Evolutionary conservation across 257 asterid species (phyloP).

Genomic region (Nicotiana noctiflora): DNA sequence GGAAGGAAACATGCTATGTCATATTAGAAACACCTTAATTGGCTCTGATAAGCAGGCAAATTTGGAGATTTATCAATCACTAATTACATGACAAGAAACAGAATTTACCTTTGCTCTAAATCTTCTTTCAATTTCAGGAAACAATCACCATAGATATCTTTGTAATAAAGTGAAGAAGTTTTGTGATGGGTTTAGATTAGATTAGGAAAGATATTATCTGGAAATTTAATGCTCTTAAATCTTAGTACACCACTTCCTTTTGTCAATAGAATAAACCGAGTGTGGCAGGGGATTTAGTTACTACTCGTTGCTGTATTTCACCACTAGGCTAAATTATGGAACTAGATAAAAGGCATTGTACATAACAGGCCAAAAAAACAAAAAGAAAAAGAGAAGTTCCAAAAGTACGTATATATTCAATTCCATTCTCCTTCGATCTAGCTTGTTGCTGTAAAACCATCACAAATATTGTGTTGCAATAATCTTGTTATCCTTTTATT

Average conservation of each 20-base stretch:
- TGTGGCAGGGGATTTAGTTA: not conserved
- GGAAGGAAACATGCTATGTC: not conserved
- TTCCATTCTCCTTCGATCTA: not conserved
- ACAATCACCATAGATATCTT: not conserved
- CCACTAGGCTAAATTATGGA: not conserved
- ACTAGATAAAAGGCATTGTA: not conserved
- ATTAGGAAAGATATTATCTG: constrained; percentile 1
- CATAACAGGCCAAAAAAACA: not conserved
- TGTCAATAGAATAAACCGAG: not conserved
- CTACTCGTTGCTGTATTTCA: not conserved
- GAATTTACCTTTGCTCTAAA: not conserved
- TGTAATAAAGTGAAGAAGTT: not conserved
- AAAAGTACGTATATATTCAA: not conserved
- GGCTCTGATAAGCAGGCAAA: not conserved
- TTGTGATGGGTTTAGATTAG: not conserved
- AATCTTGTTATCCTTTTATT: not conserved
- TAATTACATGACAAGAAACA: not conserved
- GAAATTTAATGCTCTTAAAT: not conserved
- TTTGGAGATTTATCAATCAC: not conserved
- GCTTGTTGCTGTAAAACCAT: not conserved
- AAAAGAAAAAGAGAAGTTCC: not conserved
- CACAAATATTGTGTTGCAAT: not conserved
- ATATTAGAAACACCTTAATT: not conserved
- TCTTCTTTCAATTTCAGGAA: not conserved
- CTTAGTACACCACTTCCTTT: not conserved